These are phyloP conservation scores for Hyaloscypha hepaticicola DNA, from an alignment of 495 filamentous ascomycete species.

Conservation along the genomic window DNA sequence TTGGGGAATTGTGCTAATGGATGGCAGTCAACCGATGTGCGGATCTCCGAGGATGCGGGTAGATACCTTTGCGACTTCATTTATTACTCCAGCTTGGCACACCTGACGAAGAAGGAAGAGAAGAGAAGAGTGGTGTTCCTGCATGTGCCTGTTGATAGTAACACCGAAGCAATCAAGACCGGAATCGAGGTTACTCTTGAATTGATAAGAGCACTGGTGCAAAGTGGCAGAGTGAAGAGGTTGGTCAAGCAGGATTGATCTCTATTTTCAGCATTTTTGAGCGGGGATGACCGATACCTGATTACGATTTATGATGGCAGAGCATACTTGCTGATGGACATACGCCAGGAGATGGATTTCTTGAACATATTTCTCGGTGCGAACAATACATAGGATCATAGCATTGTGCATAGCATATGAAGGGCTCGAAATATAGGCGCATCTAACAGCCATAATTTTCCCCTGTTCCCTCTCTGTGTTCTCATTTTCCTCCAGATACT, in stretches of 20 bases:
- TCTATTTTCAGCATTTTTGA: background rate
- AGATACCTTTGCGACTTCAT: slow-evolving; percentile 86
- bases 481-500: no score
- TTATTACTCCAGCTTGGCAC: slow-evolving; percentile 70
- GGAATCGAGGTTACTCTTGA: slow-evolving; percentile 66
- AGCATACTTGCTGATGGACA: background rate
- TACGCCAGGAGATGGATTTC: background rate
- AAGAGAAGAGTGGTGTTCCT: slow-evolving; percentile 67
- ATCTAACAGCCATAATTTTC: no score
- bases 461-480: no score
- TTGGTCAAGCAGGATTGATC: background rate
- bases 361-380: background rate
- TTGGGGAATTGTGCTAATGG: slow-evolving; percentile 1
- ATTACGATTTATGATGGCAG: background rate
- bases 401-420: background rate
- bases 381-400: background rate
- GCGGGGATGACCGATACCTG: background rate
- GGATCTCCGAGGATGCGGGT: slow-evolving; percentile 72
- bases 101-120: slow-evolving; percentile 46
- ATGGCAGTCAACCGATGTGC: slow-evolving; percentile 50
- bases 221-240: slow-evolving; percentile 37
- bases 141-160: slow-evolving; percentile 68
- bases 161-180: slow-evolving; percentile 51
- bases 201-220: slow-evolving; percentile 66
- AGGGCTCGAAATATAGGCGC: no score